Percentiles rank a stretch among this genome's conserved stretches.
Evolutionary conservation across 768 basidiomycete species (phyloP).

Genomic region (Tylopilus rubrobrunneus): DNA sequence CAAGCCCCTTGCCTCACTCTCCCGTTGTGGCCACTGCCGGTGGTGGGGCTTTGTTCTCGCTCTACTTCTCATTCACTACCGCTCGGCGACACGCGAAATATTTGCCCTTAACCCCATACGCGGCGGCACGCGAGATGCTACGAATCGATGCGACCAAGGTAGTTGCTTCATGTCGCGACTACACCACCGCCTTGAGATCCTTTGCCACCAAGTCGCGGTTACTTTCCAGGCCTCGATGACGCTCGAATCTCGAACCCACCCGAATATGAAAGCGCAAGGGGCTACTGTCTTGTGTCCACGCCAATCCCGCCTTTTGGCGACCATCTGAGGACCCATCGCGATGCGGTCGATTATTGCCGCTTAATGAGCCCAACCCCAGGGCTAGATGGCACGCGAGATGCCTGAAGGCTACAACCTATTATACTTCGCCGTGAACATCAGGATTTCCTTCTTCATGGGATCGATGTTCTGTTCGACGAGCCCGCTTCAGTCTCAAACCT

Average conservation of each 20-base stretch:
- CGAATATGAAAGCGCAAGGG: neutral
- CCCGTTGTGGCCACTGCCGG: no score
- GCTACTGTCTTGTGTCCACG: neutral
- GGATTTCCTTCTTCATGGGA: neutral
- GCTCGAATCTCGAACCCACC: neutral
- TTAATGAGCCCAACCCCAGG: no score
- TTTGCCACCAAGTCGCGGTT: neutral
- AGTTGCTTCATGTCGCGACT: neutral
- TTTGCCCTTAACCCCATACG: neutral
- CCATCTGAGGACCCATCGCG: neutral
- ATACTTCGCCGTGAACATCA: no score
- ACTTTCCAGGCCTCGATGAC: neutral
- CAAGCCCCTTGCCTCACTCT: neutral
- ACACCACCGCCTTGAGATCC: neutral
- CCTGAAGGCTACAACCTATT: neutral
- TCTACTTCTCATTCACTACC: neutral
- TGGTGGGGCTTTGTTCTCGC: no score
- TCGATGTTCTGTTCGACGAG: neutral
- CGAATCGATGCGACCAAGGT: neutral
- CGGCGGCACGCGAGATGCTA: neutral
- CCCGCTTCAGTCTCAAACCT: neutral
- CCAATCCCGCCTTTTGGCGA: neutral
- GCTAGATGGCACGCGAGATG: neutral
- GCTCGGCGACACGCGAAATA: neutral
- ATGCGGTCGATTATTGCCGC: neutral